phyloP scores from a whole-genome alignment of 2,329 filamentous ascomycete species.

The Botrytis cinerea region DNA sequence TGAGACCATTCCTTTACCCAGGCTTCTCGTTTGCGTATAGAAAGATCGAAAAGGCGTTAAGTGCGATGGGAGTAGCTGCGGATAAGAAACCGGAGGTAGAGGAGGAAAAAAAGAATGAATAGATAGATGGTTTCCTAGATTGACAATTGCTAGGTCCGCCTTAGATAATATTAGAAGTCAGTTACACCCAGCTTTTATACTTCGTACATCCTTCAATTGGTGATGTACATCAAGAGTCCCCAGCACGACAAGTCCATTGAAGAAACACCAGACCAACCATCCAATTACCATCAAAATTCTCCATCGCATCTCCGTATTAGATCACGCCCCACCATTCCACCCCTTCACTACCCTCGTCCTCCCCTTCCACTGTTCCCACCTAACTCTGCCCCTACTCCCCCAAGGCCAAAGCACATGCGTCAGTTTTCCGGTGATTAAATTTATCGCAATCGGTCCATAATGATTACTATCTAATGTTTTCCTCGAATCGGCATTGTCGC shows the following conservation, averaged over 20 bases:
- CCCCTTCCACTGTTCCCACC: constrained; percentile 55
- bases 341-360: constrained; percentile 47
- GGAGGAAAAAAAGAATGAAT: background rate
- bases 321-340: constrained; percentile 18
- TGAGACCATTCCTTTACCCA: constrained; percentile 56
- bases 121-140: constrained; percentile 4
- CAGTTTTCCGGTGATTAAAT: constrained; percentile 73
- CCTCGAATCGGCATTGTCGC: constrained; percentile 64
- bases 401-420: constrained; percentile 72
- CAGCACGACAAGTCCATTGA: background rate
- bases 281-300: background rate
- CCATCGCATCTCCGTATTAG: background rate
- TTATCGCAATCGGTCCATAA: constrained; percentile 80
- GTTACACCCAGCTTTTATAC: background rate
- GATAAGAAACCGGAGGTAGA: constrained; percentile 14
- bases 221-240: background rate
- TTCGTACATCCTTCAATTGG: background rate
- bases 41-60: constrained; percentile 22
- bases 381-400: constrained; percentile 57
- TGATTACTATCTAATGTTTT: constrained; percentile 82
- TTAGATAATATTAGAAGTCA: background rate
- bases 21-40: constrained; percentile 17
- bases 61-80: constrained; percentile 14
- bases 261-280: background rate
- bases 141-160: background rate